Percentiles rank a stretch among this genome's conserved stretches.
These are phyloP conservation scores for Cichorium intybus DNA, from an alignment of 140 eudicot species.

Conservation along the genomic window DNA sequence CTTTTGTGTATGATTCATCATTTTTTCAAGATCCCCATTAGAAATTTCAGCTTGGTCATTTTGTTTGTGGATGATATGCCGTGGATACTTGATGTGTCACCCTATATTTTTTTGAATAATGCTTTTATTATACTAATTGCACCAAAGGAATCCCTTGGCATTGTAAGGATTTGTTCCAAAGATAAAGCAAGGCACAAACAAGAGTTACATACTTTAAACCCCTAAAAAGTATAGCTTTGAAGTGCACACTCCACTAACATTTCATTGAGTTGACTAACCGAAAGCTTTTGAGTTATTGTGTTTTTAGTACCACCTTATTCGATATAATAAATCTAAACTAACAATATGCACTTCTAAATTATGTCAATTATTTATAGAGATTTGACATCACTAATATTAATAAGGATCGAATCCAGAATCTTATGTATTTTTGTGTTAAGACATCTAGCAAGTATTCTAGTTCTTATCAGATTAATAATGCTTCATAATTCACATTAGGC, in stretches of 20 bases:
- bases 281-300: neutral
- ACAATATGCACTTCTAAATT: neutral
- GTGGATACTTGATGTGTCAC: too few species aligned
- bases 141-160: too few species aligned
- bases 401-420: neutral
- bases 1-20: too few species aligned
- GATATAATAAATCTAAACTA: neutral
- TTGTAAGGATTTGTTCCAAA: neutral
- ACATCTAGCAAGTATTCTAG: neutral
- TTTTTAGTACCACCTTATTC: neutral
- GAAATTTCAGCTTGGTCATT: too few species aligned
- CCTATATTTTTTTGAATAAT: too few species aligned
- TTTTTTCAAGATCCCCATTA: too few species aligned
- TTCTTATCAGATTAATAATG: neutral
- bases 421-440: neutral
- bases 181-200: neutral
- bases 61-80: too few species aligned
- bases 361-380: neutral
- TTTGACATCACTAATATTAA: neutral
- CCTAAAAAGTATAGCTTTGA: neutral
- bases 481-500: too few species aligned
- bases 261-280: neutral
- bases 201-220: neutral
- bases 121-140: too few species aligned
- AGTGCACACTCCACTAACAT: constrained; percentile 3